Percentiles rank a stretch among this genome's conserved stretches.
Conservation (phyloP, 2,329 filamentous ascomycete species). For the Aspergillus novoparasiticus region DNA sequence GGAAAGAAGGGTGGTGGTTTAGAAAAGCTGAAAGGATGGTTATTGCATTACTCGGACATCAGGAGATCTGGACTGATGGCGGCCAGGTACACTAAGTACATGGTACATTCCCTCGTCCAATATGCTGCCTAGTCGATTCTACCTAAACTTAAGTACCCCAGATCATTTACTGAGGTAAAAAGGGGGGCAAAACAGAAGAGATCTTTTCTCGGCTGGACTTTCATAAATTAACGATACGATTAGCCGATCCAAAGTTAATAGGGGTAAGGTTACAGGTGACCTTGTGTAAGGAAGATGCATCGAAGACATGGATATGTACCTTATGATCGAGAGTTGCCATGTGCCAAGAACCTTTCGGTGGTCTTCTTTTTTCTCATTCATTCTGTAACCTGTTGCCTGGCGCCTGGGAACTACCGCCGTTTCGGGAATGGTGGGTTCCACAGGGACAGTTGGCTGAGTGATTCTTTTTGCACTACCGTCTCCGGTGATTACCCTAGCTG, state of each 20-base stretch:
- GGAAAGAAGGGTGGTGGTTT: not conserved
- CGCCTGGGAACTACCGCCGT: not conserved
- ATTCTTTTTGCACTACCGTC: not conserved
- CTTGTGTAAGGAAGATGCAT: not conserved
- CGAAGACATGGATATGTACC: not conserved
- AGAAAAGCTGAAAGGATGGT: not conserved
- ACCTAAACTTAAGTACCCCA: not conserved
- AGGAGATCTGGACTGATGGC: not conserved
- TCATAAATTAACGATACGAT: not conserved
- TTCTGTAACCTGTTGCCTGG: not conserved
- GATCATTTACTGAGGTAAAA: not conserved
- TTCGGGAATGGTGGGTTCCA: not conserved
- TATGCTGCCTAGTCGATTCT: not conserved
- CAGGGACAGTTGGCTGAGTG: not conserved
- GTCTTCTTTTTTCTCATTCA: not conserved
- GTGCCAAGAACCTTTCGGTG: not conserved
- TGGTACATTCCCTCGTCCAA: not conserved
- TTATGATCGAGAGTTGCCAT: not conserved
- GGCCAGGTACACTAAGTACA: not conserved
- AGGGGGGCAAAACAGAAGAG: not conserved
- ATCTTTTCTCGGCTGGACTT: not conserved
- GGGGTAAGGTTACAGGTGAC: not conserved
- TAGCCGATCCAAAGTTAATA: not conserved
- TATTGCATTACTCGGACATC: not conserved
- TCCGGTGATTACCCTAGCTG: not conserved